A percentile compares a stretch with the other conserved stretches of the same genome.
phyloP scores from a whole-genome alignment of 495 filamentous ascomycete genomes.

The Xylaria longipes region DNA sequence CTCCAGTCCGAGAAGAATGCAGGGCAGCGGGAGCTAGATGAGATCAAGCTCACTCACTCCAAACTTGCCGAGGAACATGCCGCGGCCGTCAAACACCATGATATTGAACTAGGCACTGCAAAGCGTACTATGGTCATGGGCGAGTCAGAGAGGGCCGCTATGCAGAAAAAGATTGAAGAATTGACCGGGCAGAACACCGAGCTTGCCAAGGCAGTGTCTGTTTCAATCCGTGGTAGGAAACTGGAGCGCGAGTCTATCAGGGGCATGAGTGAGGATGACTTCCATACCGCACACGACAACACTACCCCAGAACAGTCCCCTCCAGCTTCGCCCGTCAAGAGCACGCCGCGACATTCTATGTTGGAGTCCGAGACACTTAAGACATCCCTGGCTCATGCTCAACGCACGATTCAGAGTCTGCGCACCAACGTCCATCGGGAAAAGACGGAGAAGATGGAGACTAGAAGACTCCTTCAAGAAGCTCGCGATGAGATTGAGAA shows the following conservation, averaged over 20 bases:
- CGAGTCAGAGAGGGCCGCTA: conserved; percentile 72
- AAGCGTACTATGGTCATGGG: conserved; percentile 74
- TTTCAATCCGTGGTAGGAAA: conserved; percentile 68
- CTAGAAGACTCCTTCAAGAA: conserved; percentile 95
- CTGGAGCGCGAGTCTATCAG: conserved; percentile 66
- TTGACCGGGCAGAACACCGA: conserved; percentile 87
- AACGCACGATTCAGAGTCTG: conserved; percentile 93
- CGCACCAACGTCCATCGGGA: conserved; percentile 94
- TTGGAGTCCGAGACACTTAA: conserved; percentile 94
- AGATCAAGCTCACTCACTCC: conserved; percentile 76
- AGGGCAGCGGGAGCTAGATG: conserved; percentile 84
- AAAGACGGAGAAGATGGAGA: conserved; percentile 96
- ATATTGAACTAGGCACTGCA: conserved; percentile 81
- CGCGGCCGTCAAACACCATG: conserved; percentile 77
- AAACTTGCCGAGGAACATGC: conserved; percentile 83
- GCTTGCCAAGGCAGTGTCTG: conserved; percentile 74
- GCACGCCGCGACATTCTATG: conserved; percentile 84
- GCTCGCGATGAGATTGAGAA: conserved; percentile 91
- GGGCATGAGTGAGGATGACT: conserved; percentile 65
- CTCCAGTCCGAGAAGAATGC: conserved; percentile 76
- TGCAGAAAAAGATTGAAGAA: conserved; percentile 86
- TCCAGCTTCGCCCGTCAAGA: conserved; percentile 87
- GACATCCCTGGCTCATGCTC: conserved; percentile 91
- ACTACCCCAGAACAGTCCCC: conserved; percentile 88
- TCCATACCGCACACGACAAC: conserved; percentile 69